phyloP scores from a whole-genome alignment of 1,139 yeast genomes.

The Lipomyces yarrowii region DNA sequence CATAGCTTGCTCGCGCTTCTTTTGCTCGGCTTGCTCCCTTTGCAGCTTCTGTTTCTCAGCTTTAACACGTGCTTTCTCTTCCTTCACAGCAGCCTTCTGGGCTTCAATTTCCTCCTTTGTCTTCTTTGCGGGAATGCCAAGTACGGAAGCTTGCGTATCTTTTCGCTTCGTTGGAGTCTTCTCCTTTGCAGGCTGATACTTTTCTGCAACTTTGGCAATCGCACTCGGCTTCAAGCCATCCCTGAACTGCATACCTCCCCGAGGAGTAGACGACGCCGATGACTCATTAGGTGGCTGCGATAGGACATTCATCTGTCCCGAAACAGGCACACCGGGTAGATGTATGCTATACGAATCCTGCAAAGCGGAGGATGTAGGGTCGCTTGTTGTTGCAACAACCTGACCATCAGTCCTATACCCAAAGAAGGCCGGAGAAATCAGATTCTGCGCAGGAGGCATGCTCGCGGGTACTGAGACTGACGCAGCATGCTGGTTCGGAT shows the following conservation, averaged over 20 bases:
- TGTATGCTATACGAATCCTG: background rate
- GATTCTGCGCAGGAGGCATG: background rate
- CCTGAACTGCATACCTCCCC: background rate
- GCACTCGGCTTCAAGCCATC: background rate
- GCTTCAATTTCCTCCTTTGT: constrained; percentile 18
- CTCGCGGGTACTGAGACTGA: background rate
- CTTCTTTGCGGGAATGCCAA: constrained; percentile 6
- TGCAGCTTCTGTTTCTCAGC: constrained; percentile 18
- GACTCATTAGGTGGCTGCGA: background rate
- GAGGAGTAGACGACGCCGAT: background rate
- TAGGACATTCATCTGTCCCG: background rate
- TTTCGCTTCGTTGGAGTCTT: constrained; percentile 7
- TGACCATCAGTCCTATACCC: background rate
- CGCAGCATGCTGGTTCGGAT: background rate
- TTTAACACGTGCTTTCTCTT: constrained; percentile 14
- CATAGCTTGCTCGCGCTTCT: constrained; percentile 9
- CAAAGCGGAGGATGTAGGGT: background rate
- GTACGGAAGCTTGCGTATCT: background rate
- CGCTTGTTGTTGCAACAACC: background rate
- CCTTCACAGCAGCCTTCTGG: constrained; percentile 5
- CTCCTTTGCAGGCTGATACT: background rate
- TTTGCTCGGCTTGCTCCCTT: constrained; percentile 16
- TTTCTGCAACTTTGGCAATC: background rate
- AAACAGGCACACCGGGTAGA: background rate
- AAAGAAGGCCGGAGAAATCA: background rate